phyloP scores from a whole-genome alignment of 768 basidiomycete genomes.

The Serendipita indica region DNA sequence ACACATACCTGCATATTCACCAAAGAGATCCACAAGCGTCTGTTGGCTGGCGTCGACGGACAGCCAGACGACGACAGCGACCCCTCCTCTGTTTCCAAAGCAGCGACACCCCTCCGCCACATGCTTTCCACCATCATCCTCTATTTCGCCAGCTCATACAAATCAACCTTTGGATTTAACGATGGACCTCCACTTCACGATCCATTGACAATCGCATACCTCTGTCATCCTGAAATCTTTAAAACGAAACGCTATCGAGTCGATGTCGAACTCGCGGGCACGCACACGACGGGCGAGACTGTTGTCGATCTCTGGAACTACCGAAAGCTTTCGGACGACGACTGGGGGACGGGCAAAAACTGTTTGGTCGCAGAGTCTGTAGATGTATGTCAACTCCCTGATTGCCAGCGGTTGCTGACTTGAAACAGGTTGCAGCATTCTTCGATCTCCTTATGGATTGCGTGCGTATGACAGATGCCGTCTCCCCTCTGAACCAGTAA shows the following conservation, averaged over 20 bases:
- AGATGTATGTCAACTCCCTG: constrained; percentile 35
- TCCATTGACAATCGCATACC: constrained; percentile 64
- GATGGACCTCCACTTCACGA: constrained; percentile 83
- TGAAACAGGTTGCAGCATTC: constrained; percentile 41
- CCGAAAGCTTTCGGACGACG: constrained; percentile 30
- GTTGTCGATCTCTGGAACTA: constrained; percentile 67
- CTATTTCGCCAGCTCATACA: constrained; percentile 62
- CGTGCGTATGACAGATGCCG: constrained; percentile 39
- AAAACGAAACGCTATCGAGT: constrained; percentile 49
- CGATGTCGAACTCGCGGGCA: constrained; percentile 62
- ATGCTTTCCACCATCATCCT: constrained; percentile 59
- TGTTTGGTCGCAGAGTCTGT: constrained; percentile 54
- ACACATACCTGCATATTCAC: constrained; percentile 76
- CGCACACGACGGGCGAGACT: constrained; percentile 58
- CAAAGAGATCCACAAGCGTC: constrained; percentile 31
- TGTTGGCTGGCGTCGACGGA: constrained; percentile 29
- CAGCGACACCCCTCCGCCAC: constrained; percentile 41
- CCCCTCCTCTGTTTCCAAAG: constrained; percentile 21
- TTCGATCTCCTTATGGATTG: constrained; percentile 51
- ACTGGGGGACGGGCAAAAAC: constrained; percentile 72
- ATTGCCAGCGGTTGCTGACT: not conserved
- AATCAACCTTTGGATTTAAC: constrained; percentile 62
- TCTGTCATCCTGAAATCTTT: constrained; percentile 57
- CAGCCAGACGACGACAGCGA: constrained; percentile 12
- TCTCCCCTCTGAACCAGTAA: constrained; percentile 41